These are phyloP conservation scores for Chaetomium olivaceum DNA, from an alignment of 2,329 filamentous ascomycete genomes.

Conservation along the genomic window DNA sequence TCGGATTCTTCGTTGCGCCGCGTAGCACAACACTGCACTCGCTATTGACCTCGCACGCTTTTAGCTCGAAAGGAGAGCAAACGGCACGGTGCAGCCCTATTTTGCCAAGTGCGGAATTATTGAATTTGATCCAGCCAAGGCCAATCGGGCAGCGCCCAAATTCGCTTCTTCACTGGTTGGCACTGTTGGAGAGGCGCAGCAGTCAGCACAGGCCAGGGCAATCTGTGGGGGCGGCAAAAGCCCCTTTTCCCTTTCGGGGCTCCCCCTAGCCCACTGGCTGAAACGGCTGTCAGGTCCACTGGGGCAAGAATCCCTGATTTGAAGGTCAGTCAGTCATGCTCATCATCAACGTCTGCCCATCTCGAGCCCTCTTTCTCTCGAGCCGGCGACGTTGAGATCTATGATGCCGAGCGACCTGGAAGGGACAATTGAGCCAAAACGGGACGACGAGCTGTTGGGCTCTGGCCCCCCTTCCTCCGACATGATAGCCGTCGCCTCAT, in stretches of 20 bases:
- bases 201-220: slow-evolving; percentile 1
- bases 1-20: too few relatives aligned
- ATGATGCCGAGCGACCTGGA: slow-evolving; percentile 23
- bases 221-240: slow-evolving; percentile 10
- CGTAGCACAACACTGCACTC: too few relatives aligned
- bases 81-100: too few relatives aligned
- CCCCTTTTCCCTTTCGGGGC: slow-evolving; percentile 1
- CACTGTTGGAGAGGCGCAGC: not conserved
- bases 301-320: not conserved
- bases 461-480: not conserved
- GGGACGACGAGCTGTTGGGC: slow-evolving; percentile 11
- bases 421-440: slow-evolving; percentile 21
- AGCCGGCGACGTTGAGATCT: not conserved
- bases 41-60: too few relatives aligned
- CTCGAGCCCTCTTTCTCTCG: not conserved
- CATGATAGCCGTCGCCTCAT: slow-evolving; percentile 10
- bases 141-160: not conserved
- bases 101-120: not conserved
- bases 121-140: not conserved
- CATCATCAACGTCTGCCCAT: not conserved
- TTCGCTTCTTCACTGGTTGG: not conserved
- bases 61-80: too few relatives aligned
- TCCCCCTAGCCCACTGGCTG: not conserved
- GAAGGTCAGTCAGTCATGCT: not conserved
- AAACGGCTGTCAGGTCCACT: not conserved